Base-by-base conservation (phyloP, 2,329 filamentous ascomycete genomes). In the Esteya vermicola region DNA sequence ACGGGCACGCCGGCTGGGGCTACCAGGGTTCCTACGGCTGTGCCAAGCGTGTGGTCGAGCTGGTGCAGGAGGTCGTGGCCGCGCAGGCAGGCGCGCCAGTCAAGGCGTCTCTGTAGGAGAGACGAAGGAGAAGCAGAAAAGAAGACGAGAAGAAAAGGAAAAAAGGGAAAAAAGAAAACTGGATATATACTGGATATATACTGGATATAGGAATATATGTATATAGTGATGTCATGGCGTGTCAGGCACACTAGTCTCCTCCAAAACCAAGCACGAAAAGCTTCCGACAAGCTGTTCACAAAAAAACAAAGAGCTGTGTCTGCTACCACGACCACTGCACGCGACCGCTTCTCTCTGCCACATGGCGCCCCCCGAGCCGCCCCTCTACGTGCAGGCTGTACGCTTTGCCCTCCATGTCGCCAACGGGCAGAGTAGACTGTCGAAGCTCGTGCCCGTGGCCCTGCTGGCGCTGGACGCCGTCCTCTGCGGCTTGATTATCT, bases 1-100 rank as follows among this genome's bases (percentile, higher is more conserved):
- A 88, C 50, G 83, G 82, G 0, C 81, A 86, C 55, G 78, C 75
- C 1, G 82, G 82, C 2, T 85, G 81, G 68, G 86, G 86, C 10
- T 94, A 74, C 43, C 72, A 76, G 52, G 70, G 67, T 2, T 73
- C 65, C 20, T 89, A 81, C 57, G 83, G 82, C 1, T 85, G 80
- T 55, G 74, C 81, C 1, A 66, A 78, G 51, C 64, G 68, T 26
- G 78, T 77, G 1, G 68, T 81, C 3, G 69, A 74, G 55, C 59
- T 88, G 55, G 78, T 85, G 6, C 68, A 72, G 33, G 72, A 80
- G 55, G 67, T 88, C 20, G 46, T 51, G 6, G 34, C 19, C 57
- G 36, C 49, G 49, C 12, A 8, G 16, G 8, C 16, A 9, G 33
- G 20, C 33, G 33, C 12, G 16, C 19, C 6, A 14, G 20, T 33